A percentile compares a stretch with the other conserved stretches of the same genome.
These are phyloP conservation scores for Paracorniculantispora psalliotae DNA, from an alignment of 2,329 filamentous ascomycete genomes.

Conservation along the genomic window DNA sequence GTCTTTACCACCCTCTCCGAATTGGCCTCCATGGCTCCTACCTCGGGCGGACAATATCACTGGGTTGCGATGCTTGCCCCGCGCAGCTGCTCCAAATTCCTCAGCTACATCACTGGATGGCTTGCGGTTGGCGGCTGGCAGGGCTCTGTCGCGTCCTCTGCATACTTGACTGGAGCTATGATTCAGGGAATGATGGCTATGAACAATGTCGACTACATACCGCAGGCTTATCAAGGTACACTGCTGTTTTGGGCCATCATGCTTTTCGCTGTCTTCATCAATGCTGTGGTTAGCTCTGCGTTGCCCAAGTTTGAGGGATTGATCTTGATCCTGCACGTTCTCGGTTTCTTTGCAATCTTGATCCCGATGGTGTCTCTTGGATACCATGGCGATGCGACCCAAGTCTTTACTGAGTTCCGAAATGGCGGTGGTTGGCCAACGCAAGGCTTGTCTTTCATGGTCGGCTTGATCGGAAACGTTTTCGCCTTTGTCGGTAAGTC, in stretches of 20 bases:
- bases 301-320: constrained; percentile 47
- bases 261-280: constrained; percentile 13
- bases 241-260: constrained; percentile 14
- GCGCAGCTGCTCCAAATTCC: constrained; percentile 37
- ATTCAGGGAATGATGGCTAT: constrained; percentile 19
- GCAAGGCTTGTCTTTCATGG: constrained; percentile 29
- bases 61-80: constrained; percentile 48
- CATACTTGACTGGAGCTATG: constrained; percentile 23
- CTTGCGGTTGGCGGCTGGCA: constrained; percentile 24
- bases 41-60: constrained; percentile 52
- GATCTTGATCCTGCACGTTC: constrained; percentile 44
- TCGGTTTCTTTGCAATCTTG: constrained; percentile 30
- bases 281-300: constrained; percentile 39
- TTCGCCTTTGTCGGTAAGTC: constrained; percentile 27
- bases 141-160: constrained; percentile 21
- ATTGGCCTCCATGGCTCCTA: constrained; percentile 37
- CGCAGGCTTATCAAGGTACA: constrained; percentile 9
- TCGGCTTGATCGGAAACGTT: constrained; percentile 39
- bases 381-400: constrained; percentile 25
- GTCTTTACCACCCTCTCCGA: constrained; percentile 30
- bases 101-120: constrained; percentile 25
- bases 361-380: constrained; percentile 28
- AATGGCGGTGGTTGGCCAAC: constrained; percentile 41
- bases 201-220: constrained; percentile 5
- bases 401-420: constrained; percentile 40